phyloP scores from a whole-genome alignment of 208 protist species.

The Trichomonas vaginalis region DNA sequence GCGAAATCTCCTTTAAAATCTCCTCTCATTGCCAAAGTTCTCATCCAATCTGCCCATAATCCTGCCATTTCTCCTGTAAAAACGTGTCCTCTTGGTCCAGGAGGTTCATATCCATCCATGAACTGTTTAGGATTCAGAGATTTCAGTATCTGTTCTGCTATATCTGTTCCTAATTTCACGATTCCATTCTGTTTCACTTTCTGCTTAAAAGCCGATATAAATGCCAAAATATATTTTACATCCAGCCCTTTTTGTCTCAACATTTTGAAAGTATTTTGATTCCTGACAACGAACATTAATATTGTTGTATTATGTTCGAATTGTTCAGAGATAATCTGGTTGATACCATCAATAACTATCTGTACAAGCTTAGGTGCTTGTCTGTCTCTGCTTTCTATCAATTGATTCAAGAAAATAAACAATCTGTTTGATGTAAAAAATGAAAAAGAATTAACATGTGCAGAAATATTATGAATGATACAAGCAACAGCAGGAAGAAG shows the following conservation, averaged over 20 bases:
- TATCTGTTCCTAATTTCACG: neutral
- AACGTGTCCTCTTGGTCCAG: neutral
- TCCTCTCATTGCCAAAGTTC: neutral
- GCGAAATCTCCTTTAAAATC: no score
- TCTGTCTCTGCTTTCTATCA: neutral
- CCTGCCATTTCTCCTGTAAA: neutral
- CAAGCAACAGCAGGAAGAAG: neutral
- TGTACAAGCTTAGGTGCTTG: neutral
- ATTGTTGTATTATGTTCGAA: neutral
- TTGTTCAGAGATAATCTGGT: neutral
- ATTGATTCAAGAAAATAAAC: neutral
- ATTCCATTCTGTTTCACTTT: neutral
- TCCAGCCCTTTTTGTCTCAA: neutral
- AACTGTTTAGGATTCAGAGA: neutral
- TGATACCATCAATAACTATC: neutral
- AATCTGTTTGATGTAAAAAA: neutral
- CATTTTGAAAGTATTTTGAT: neutral
- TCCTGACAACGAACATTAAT: neutral
- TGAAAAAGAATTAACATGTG: neutral
- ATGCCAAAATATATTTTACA: neutral
- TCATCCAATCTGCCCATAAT: neutral
- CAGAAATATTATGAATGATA: neutral
- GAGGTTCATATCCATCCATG: neutral
- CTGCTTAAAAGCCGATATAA: neutral
- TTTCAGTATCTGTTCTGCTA: neutral